Evolutionary conservation across 2,329 filamentous ascomycete genomes (phyloP).

Genomic region (Lecanosticta acicola): DNA sequence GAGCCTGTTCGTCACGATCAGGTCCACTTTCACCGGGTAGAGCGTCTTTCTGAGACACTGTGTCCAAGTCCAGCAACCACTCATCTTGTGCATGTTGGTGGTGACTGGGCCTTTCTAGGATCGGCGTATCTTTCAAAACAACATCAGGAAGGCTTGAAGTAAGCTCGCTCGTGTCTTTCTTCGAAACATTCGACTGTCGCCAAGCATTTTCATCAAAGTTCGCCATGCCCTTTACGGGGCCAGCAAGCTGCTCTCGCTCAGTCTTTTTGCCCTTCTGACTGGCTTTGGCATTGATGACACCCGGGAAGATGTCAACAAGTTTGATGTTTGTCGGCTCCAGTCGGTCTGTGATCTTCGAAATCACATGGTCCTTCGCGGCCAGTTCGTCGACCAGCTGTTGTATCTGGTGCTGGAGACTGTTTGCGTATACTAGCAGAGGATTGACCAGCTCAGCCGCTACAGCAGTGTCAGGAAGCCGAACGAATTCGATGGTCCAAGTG

Average conservation of each 20-base stretch:
- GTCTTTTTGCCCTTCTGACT: constrained; percentile 36
- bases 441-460: constrained; percentile 49
- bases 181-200: constrained; percentile 9
- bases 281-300: constrained; percentile 43
- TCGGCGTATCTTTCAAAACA: constrained; percentile 16
- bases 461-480: constrained; percentile 35
- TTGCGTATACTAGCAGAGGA: constrained; percentile 48
- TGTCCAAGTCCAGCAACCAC: not conserved
- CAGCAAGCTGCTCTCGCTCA: constrained; percentile 48
- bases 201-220: constrained; percentile 49
- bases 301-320: constrained; percentile 53
- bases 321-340: constrained; percentile 53
- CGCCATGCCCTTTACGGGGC: constrained; percentile 50
- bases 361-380: constrained; percentile 54
- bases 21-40: not conserved
- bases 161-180: constrained; percentile 2
- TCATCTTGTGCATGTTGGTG: not conserved
- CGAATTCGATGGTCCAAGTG: constrained; percentile 59
- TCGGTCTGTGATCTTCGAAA: constrained; percentile 54
- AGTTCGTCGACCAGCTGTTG: constrained; percentile 46
- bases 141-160: constrained; percentile 10
- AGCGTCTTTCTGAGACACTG: not conserved
- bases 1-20: not conserved
- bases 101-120: not conserved
- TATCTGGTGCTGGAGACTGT: constrained; percentile 45